These are phyloP conservation scores for Citrus australasica DNA, from an alignment of 345 rosid species.

Conservation along the genomic window DNA sequence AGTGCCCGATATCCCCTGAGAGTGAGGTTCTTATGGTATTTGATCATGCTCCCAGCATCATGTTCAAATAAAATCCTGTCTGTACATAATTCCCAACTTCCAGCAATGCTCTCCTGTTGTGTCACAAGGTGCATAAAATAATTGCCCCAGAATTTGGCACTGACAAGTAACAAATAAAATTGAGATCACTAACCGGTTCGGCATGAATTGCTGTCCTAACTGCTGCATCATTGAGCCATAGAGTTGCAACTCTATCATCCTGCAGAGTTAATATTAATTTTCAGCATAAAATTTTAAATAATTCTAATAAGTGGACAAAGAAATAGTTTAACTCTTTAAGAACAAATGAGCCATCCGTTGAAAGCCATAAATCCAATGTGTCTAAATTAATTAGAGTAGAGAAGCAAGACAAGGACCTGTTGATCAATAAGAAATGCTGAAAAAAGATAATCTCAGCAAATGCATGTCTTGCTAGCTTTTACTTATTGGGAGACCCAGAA, in stretches of 20 bases:
- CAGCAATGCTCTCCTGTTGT: constrained; percentile 40
- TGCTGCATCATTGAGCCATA: constrained; percentile 64
- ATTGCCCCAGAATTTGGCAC: neutral
- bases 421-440: neutral
- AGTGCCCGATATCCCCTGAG: constrained; percentile 68
- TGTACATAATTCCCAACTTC: constrained; percentile 54
- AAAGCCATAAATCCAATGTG: neutral
- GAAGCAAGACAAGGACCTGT: neutral
- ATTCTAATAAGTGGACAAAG: neutral
- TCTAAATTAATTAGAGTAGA: neutral
- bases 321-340: neutral
- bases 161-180: neutral
- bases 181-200: constrained; percentile 37
- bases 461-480: neutral
- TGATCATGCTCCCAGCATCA: constrained; percentile 82
- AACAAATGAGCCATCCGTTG: neutral
- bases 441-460: neutral
- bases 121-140: neutral
- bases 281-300: neutral
- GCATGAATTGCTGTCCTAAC: constrained; percentile 80
- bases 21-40: constrained; percentile 77
- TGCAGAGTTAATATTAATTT: constrained; percentile 19
- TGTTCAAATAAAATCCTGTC: constrained; percentile 30
- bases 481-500: neutral
- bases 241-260: constrained; percentile 76